Base-by-base conservation (phyloP, 768 basidiomycete species). In the Saitozyma sp. region DNA sequence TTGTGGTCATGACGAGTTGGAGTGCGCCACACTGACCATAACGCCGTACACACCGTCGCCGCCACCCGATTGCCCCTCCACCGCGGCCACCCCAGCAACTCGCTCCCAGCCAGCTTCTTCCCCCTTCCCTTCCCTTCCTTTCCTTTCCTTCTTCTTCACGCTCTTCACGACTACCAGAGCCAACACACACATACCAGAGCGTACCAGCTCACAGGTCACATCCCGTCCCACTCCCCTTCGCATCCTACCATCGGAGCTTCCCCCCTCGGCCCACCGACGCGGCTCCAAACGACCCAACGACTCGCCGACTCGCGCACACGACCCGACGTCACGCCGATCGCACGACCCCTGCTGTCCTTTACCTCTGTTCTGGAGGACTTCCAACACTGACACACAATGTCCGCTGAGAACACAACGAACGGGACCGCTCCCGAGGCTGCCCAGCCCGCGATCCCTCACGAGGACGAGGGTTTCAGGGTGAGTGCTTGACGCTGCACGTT, bases 101-200 rank as follows among this genome's bases (percentile, higher is more conserved):
- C 29, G 2, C 29, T 29, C 38, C 43, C 29, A 45, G 14, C 43
- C 39, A 16, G 19, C 53, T 16, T 39, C 48, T 54, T 51, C 40
- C 46, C 38, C 16, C 52, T 54, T 48, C 53, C 16, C 52, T 54
- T 48, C 53, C 29, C 41, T 51, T 20, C 46, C 63, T 39, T 56
- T 45, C 48, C 49, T 56, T 45, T 49, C 54, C 43, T 60, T 50
- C 37, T 37, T 63, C 57, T 58, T 63, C 29, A 56, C 50, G 56
- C 60, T 61, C 60, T 63, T 39, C 53, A 19, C 16, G 13, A 54
- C 13, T 39, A 17, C 40, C 37, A 54, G 37, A 14, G 8, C 11
- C 11, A n/a, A 29, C 51, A 43, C 9, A 54, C 29, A 61, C 17
- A 61, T 50, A 61, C 51, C 53, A 50, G 48, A 45, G 51, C 59